These are phyloP conservation scores for Tetratostichococcus sp. DNA, from an alignment of 139 green algal genomes.

Conservation along the genomic window DNA sequence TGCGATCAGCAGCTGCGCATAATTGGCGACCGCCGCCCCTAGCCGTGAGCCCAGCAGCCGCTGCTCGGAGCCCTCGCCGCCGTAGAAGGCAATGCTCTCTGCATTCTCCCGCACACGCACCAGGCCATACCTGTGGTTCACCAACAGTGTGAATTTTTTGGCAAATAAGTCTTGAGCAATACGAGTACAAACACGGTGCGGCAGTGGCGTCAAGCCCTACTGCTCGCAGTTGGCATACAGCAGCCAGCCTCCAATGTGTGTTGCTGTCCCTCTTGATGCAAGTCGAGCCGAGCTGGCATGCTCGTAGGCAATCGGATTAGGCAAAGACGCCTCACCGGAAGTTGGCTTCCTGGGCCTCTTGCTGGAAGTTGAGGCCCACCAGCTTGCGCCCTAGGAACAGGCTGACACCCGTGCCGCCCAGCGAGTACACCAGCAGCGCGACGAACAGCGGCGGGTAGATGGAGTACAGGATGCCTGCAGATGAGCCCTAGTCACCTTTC, in stretches of 20 bases:
- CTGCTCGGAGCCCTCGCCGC: slow-evolving; percentile 59
- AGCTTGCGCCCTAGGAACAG: slow-evolving; percentile 67
- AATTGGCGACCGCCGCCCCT: slow-evolving; percentile 73
- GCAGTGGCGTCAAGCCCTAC: too few species aligned
- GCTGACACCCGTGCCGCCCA: slow-evolving; percentile 83
- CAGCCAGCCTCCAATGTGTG: too few species aligned
- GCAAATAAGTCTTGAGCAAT: too few species aligned
- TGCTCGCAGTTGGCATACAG: too few species aligned
- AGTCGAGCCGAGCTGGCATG: too few species aligned
- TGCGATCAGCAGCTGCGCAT: slow-evolving; percentile 72
- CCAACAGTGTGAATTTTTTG: neutral
- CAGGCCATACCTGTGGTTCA: slow-evolving; percentile 63
- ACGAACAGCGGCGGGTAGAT: slow-evolving; percentile 98
- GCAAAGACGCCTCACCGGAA: slow-evolving; percentile 33
- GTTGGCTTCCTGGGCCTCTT: slow-evolving; percentile 92
- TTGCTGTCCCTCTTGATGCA: too few species aligned
- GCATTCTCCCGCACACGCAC: slow-evolving; percentile 92
- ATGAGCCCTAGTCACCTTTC: too few species aligned
- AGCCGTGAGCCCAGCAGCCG: slow-evolving; percentile 55
- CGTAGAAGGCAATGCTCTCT: slow-evolving; percentile 93
- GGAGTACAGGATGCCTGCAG: slow-evolving; percentile 92
- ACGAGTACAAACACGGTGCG: too few species aligned
- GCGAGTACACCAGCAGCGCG: slow-evolving; percentile 84
- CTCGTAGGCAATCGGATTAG: too few species aligned
- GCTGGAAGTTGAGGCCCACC: slow-evolving; percentile 94